phyloP scores from a whole-genome alignment of 768 basidiomycete species.

The Pisolithus albus region DNA sequence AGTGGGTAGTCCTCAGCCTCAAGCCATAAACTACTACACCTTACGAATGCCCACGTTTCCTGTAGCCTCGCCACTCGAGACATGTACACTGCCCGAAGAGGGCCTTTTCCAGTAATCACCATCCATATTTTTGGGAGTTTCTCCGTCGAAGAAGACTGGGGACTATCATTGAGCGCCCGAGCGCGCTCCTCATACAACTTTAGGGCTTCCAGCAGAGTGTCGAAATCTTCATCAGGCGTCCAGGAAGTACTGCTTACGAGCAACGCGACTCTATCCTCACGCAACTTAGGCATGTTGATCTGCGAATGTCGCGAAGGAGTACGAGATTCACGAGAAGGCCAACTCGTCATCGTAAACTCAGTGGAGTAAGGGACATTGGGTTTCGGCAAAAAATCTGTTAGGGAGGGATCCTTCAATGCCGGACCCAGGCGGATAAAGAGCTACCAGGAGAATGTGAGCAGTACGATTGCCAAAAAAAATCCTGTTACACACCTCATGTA shows the following conservation, averaged over 20 bases:
- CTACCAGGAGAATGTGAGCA: slow-evolving; percentile 21
- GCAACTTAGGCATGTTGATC: slow-evolving; percentile 39
- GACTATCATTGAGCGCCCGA: slow-evolving; percentile 17
- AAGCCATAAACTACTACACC: slow-evolving; percentile 80
- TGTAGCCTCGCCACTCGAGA: slow-evolving; percentile 51
- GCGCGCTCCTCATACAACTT: slow-evolving; percentile 60
- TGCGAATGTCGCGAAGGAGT: slow-evolving; percentile 15
- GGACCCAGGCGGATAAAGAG: slow-evolving; percentile 45
- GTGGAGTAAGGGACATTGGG: slow-evolving; percentile 51
- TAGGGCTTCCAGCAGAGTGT: slow-evolving; percentile 73
- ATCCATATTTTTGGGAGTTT: slow-evolving; percentile 71
- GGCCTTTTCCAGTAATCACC: slow-evolving; percentile 88
- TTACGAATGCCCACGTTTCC: slow-evolving; percentile 64
- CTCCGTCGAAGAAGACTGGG: slow-evolving; percentile 1
- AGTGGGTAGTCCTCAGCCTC: slow-evolving; percentile 86
- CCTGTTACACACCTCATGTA: slow-evolving; percentile 54
- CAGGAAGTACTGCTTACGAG: slow-evolving; percentile 91
- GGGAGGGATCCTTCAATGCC: slow-evolving; percentile 28
- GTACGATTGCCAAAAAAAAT: neutral
- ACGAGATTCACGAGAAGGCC: slow-evolving; percentile 18
- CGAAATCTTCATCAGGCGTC: slow-evolving; percentile 97
- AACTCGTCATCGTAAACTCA: slow-evolving; percentile 46
- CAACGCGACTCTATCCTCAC: slow-evolving; percentile 75
- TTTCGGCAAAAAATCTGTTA: slow-evolving; percentile 48
- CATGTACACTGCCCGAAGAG: slow-evolving; percentile 71